phyloP scores from a whole-genome alignment of 805 yeast genomes.

The Teunomyces lycoperdinae region DNA sequence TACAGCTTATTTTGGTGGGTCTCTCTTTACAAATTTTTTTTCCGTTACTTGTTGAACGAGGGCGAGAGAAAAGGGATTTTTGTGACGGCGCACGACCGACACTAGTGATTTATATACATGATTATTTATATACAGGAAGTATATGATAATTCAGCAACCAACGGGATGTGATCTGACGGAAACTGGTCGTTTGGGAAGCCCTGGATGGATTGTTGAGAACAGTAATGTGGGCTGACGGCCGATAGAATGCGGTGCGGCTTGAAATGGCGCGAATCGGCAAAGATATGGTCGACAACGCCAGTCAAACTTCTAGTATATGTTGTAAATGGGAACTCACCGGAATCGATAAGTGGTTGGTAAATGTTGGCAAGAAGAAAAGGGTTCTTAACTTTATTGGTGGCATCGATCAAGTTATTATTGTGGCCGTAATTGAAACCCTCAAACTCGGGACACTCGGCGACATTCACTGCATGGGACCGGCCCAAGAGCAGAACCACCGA shows the following conservation, averaged over 20 bases:
- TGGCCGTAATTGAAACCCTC: constrained; percentile 87
- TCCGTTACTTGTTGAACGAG: constrained; percentile 1
- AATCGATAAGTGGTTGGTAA: background rate
- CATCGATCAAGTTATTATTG: constrained; percentile 81
- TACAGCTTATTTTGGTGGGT: background rate
- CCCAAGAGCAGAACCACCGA: constrained; percentile 82
- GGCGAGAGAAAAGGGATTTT: background rate
- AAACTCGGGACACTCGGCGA: constrained; percentile 73
- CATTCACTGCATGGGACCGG: constrained; percentile 68
- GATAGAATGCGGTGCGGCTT: constrained; percentile 80
- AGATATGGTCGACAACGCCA: constrained; percentile 89
- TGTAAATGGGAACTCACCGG: constrained; percentile 84
- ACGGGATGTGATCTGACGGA: constrained; percentile 92
- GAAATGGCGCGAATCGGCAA: constrained; percentile 74
- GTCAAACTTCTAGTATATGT: constrained; percentile 92
- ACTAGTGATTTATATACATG: background rate
- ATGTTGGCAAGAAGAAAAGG: background rate
- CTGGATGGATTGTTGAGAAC: constrained; percentile 62
- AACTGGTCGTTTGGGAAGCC: constrained; percentile 93
- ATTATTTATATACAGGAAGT: background rate
- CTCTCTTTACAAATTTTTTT: constrained; percentile 1
- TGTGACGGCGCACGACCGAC: background rate
- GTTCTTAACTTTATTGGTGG: constrained; percentile 65
- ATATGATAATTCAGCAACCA: constrained; percentile 61
- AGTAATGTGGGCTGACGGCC: constrained; percentile 79